Evolutionary conservation across 345 rosid genomes (phyloP), one percentile per base, ranked within the genome.

Genomic region (Eucalyptus fibrosa): DNA sequence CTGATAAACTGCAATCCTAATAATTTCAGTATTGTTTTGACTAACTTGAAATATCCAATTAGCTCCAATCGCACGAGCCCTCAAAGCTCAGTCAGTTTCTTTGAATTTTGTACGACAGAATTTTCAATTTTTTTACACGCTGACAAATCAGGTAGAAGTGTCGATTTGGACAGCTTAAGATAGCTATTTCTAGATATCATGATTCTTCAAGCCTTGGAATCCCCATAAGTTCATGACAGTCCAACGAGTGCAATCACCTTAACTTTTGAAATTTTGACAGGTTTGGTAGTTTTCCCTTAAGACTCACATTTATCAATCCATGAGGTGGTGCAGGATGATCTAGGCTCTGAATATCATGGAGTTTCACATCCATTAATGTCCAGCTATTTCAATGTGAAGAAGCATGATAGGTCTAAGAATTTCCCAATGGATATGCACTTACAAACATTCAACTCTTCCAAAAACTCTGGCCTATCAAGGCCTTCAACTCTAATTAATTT

Each of bases 381-480:
- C 28, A 56, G 2, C 62, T 56, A 56, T 56, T 56, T 56, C 30
- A 56, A 56, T 0, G 30, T 56, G 12, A 56, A 56, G 28, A 56
- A 23, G 30, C 62, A 56, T 23, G 28, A 56, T 56, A 56, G 30
- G 28, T 56, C 30, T 56, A 24, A 19, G 62, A 56, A 56, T 56
- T 56, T 56, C 30, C 62, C 3, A 56, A 9, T 56, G 62, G 30
- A 56, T 56, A 24, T 56, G 62, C 62, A 21, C 0, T 56, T 0
- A 56, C 28, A 56, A 24, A 56, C 28, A 56, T 56, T 56, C 28
- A 23, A 56, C 62, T 23, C 62, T 56, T 56, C 13, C 30, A 23
- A 56, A 56, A 56, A 56, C 0, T 56, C 62, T 0, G 0, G 13
- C 62, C 30, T 56, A 56, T 56, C 62, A 19, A 53, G 56, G 24